phyloP scores from a whole-genome alignment of 345 rosid species.

The Chamaenerion angustifolium region DNA sequence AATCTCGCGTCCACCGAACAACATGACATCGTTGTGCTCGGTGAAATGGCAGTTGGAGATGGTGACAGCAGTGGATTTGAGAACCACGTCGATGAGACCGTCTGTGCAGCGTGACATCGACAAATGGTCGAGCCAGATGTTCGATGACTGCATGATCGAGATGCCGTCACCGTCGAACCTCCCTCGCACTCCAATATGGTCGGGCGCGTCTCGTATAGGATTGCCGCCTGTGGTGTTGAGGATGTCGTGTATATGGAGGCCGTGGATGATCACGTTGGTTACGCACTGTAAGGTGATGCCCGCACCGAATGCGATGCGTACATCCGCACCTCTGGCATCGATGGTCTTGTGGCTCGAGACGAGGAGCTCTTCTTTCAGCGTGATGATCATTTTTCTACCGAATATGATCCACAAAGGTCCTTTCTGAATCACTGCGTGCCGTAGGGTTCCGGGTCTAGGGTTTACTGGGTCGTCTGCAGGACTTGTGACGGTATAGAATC shows the following conservation, averaged over 20 bases:
- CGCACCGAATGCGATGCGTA: slow-evolving; percentile 47
- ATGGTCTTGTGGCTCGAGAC: slow-evolving; percentile 51
- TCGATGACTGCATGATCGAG: slow-evolving; percentile 21
- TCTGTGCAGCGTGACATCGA: slow-evolving; percentile 25
- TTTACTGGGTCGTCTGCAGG: slow-evolving; percentile 33
- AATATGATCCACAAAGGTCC: slow-evolving; percentile 75
- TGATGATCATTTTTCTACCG: slow-evolving; percentile 45
- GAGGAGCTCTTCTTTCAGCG: slow-evolving; percentile 40
- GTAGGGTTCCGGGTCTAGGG: slow-evolving; percentile 65
- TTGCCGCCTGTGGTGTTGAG: slow-evolving; percentile 26
- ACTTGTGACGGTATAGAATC: slow-evolving; percentile 39
- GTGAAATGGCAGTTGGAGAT: slow-evolving; percentile 33
- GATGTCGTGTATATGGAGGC: slow-evolving; percentile 40
- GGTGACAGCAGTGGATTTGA: slow-evolving; percentile 29
- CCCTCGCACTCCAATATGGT: slow-evolving; percentile 32
- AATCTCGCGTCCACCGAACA: slow-evolving; percentile 32
- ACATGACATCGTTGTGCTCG: slow-evolving; percentile 23
- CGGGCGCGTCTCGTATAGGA: slow-evolving; percentile 44
- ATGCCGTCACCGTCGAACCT: slow-evolving; percentile 30
- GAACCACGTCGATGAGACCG: slow-evolving; percentile 26
- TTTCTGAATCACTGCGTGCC: slow-evolving; percentile 53
- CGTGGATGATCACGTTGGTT: slow-evolving; percentile 55
- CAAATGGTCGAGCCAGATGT: slow-evolving; percentile 29
- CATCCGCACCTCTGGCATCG: slow-evolving; percentile 58
- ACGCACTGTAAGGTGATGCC: slow-evolving; percentile 53